Conservation (phyloP, 306 rosid species). For the Cajanus cajan region DNA sequence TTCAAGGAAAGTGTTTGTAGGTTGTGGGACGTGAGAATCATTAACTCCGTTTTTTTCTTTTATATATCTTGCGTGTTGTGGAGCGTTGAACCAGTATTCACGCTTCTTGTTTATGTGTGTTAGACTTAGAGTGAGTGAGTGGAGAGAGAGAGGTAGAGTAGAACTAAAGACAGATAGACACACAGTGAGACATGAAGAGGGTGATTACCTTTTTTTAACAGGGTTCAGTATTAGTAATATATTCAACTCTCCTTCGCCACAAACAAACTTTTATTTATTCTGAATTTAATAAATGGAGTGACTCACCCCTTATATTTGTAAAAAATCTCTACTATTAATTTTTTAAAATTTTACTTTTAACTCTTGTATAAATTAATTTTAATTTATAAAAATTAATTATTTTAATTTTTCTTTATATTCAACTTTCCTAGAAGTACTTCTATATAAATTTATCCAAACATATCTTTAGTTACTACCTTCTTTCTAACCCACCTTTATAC, state of each 20-base stretch:
- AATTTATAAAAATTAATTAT: no score
- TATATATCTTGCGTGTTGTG: not conserved
- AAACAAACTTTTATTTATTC: not conserved
- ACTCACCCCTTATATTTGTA: no score
- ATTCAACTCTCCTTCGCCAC: not conserved
- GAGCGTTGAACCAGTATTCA: not conserved
- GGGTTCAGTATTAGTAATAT: not conserved
- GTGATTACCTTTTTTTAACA: not conserved
- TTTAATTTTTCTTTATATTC: no score
- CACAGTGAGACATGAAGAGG: not conserved
- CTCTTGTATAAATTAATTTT: no score
- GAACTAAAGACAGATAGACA: not conserved
- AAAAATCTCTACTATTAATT: no score
- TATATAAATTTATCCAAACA: no score
- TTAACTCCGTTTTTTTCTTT: not conserved
- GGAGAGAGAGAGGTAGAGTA: no score
- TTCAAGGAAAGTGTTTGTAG: slow-evolving; percentile 4
- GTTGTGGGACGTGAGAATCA: slow-evolving; percentile 25
- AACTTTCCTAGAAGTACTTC: no score
- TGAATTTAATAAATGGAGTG: not conserved
- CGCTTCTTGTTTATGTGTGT: not conserved
- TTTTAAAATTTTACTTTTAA: no score
- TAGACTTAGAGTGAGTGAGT: not conserved
- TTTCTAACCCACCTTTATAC: not conserved
- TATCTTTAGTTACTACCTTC: not conserved